These are phyloP conservation scores for Dioszegia crocea DNA, from an alignment of 768 basidiomycete genomes.

Conservation along the genomic window DNA sequence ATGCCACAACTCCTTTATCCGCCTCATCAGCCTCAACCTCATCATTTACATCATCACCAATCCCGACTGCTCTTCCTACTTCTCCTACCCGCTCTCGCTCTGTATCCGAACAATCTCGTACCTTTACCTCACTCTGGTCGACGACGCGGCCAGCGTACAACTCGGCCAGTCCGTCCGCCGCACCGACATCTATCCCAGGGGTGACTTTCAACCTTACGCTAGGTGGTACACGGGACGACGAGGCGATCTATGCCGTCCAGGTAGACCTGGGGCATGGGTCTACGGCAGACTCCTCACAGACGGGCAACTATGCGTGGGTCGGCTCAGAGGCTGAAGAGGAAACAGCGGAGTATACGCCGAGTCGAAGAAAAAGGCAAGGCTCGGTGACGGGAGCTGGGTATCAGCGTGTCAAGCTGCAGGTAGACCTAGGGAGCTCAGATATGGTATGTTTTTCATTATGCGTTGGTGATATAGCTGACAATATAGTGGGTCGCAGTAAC, in stretches of 20 bases:
- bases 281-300: constrained; percentile 3
- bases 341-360: not conserved
- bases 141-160: not conserved
- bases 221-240: constrained; percentile 18
- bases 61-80: not conserved
- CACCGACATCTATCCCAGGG: constrained; percentile 15
- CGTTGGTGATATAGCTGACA: not conserved
- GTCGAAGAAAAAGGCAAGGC: not conserved
- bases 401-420: constrained; percentile 39
- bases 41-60: not conserved
- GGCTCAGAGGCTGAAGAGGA: not conserved
- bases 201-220: constrained; percentile 19
- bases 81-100: not conserved
- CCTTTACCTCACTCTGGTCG: constrained; percentile 3
- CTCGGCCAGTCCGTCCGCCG: constrained; percentile 1
- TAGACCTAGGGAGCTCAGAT: constrained; percentile 48
- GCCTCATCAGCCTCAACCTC: not conserved
- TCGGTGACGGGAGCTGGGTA: constrained; percentile 15
- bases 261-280: constrained; percentile 38
- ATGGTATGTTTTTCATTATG: constrained; percentile 26
- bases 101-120: not conserved
- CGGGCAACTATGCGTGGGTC: not conserved
- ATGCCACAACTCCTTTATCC: too few relatives aligned
- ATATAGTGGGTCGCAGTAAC: constrained; percentile 44
- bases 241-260: constrained; percentile 41